Base-by-base conservation (phyloP, 2,329 filamentous ascomycete species). In the Aspergillus felis region DNA sequence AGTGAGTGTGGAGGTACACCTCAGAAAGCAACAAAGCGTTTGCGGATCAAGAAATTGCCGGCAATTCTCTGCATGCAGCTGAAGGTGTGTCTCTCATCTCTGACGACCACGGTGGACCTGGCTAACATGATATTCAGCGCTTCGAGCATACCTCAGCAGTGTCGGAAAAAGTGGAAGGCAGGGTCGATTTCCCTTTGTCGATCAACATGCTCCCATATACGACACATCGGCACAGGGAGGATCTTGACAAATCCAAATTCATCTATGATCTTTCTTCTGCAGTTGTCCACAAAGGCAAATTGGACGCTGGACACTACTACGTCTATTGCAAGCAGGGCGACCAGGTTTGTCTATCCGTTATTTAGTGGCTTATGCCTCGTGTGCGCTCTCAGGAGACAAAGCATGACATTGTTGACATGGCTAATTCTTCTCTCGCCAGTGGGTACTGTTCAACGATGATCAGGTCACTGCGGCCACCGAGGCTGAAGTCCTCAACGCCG, bases 381-480 rank as follows among this genome's bases (percentile, higher is more conserved):
- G 32, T 32, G 6, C 17, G 6, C 32, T 7, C 10, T 22, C 24
- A 12, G 24, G 22, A 47, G 44, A 27, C 44, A 14, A 17, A 2
- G 22, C 20, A 24, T 29, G 1, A 41, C 32, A 50, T 4, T 17
- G 47, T 50, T 62, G 41, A 64, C 46, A 24, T 5, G 49, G 46
- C 14, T 27, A 27, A 38, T 17, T 38, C 32, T 38, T 38, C 5
- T 17, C 14, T 38, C 70, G 60, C 17, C 64, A 96, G 83, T 97
- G 93, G 93, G 96, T 96, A 73, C 86, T 90, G 55, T 97, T 97
- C 76, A 95, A 97, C 69, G 93, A 97, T 71, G 92, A 94, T 72
- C 92, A 91, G 71, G 93, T 97, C 25, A 90, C 92, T 60, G 71
- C 92, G 56, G 93, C 91, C 2, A 86, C 85, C 50, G 88, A 94